Evolutionary conservation across 2,329 filamentous ascomycete species (phyloP).

Genomic region (Pseudocercospora macadamiae): DNA sequence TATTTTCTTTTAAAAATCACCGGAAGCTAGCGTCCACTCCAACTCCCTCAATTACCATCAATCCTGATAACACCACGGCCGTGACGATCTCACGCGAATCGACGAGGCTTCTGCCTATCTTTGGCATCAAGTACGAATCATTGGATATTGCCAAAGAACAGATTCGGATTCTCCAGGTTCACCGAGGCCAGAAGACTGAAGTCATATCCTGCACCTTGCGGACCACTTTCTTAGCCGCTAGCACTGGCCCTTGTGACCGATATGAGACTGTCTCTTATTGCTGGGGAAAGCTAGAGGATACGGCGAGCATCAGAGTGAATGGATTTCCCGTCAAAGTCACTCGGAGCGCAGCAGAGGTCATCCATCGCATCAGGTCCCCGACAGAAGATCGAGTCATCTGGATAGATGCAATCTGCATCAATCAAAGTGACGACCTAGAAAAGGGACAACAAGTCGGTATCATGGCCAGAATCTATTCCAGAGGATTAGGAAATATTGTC

Average conservation of each 20-base stretch:
- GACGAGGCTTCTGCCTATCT: background rate
- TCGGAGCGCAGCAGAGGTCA: constrained; percentile 1
- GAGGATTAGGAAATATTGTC: constrained; percentile 6
- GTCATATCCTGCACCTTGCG: background rate
- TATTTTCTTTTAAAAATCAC: background rate
- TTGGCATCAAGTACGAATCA: background rate
- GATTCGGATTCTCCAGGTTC: no score
- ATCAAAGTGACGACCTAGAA: constrained; percentile 18
- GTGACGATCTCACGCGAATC: background rate
- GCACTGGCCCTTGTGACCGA: background rate
- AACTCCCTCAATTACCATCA: background rate
- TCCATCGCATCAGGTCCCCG: background rate
- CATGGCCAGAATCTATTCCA: constrained; percentile 19
- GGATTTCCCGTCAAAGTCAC: background rate
- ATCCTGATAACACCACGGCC: no score
- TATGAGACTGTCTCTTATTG: constrained; percentile 18
- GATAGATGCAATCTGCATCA: constrained; percentile 25
- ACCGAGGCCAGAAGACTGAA: background rate
- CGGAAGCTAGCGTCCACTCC: background rate
- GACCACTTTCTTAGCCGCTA: background rate
- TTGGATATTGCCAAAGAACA: no score
- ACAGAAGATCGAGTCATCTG: constrained; percentile 2
- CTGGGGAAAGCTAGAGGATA: constrained; percentile 5
- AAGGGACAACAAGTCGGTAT: constrained; percentile 15
- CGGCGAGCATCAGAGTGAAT: constrained; percentile 2